Conservation (phyloP, 257 asterid genomes). For the Solanum stenotomum region DNA sequence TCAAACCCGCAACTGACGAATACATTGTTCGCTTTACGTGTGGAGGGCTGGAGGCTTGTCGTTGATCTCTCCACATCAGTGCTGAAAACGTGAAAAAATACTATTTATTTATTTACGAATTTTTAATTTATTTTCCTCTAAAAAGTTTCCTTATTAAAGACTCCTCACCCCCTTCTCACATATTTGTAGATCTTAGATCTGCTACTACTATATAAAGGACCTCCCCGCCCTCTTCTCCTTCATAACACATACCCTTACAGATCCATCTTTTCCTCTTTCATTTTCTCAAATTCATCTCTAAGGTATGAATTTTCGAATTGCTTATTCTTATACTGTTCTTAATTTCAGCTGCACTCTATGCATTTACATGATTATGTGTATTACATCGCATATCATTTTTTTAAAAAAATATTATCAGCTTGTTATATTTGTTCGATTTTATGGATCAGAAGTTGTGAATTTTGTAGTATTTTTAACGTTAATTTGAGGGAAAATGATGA, state of each 20-base stretch:
- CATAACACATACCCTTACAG: background rate
- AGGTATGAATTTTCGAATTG: background rate
- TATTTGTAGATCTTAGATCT: constrained; percentile 15
- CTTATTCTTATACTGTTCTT: background rate
- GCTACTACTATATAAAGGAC: constrained; percentile 11
- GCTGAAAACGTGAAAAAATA: constrained; percentile 1
- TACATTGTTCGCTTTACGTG: background rate
- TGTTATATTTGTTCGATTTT: background rate
- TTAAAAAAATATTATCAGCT: background rate
- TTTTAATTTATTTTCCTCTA: background rate
- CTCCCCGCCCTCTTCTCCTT: constrained; percentile 15
- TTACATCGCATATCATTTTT: background rate
- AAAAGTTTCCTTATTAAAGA: background rate
- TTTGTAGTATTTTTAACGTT: background rate
- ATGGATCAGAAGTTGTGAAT: background rate
- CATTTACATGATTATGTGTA: background rate
- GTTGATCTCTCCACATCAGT: background rate
- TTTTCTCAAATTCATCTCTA: background rate
- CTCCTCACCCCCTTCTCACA: background rate
- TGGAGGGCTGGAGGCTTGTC: background rate
- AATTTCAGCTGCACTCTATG: background rate
- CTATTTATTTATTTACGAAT: background rate
- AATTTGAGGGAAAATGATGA: background rate
- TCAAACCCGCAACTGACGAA: background rate
- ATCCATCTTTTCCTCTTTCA: background rate